Evolutionary conservation across 441 rosid species (phyloP), one percentile per base, ranked within the genome.

Genomic region (Pelargonium myrrhifolium): DNA sequence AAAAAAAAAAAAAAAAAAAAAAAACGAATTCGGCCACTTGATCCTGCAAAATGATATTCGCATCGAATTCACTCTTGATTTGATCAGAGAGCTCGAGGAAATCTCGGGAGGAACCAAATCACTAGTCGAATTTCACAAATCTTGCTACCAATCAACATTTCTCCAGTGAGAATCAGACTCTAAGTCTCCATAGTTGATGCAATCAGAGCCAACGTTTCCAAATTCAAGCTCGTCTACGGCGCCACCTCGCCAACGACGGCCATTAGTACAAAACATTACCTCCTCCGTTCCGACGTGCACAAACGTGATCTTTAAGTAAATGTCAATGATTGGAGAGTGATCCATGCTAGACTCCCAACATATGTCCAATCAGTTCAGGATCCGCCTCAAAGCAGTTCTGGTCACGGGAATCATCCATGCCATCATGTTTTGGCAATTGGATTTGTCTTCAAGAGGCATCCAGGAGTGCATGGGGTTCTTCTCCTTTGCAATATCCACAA

Each of bases 171-270:
- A n/a, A n/a, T 75, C 11, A 47, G 64, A 1, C 78, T 75, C 22
- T 86, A 84, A 3, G 64, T 86, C 59, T 87, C 98, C 0, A 70
- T 92, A 0, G 90, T 87, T 74, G 97, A 92, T 79, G 98, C 96
- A 4, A 89, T 92, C 2, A 80, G 88, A 56, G 93, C 92, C 0
- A 86, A 93, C 69, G 88, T 92, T 17, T 90, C 93, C 1, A 72
- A 86, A 51, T 96, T 96, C 2, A 92, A 92, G 65, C 72, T 92
- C 21, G 93, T 88, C 0, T 85, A 95, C 0, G 96, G 96, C 0
- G 85, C 89, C 5, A 77, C 86, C 10, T 77, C 37, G n/a, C n/a
- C n/a, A n/a, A n/a, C n/a, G n/a, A n/a, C n/a, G n/a, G n/a, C n/a
- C 12, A 66, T 51, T 61, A 56, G 20, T 12, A 31, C 17, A n/a